These are phyloP conservation scores for Mycena latifolia DNA, from an alignment of 768 basidiomycete genomes.

Conservation along the genomic window DNA sequence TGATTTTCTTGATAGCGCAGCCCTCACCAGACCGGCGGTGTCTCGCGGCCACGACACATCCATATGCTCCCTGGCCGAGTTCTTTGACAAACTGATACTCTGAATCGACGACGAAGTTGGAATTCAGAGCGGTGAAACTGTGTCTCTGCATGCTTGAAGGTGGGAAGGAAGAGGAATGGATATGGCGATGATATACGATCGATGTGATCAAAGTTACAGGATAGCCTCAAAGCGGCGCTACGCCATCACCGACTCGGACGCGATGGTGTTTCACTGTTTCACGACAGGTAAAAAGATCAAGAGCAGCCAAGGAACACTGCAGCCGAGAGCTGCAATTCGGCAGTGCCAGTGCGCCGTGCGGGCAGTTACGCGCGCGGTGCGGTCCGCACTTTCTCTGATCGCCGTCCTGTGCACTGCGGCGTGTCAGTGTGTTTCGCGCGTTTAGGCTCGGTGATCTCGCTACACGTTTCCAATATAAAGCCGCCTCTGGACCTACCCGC, in stretches of 20 bases:
- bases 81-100: constrained; percentile 97
- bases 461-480: constrained; percentile 10
- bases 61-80: constrained; percentile 96
- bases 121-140: constrained; percentile 86
- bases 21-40: constrained; percentile 88
- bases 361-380: too few species aligned
- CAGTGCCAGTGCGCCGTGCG: too few species aligned
- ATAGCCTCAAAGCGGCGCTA: too few species aligned
- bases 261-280: too few species aligned
- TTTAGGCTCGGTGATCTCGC: constrained; percentile 1
- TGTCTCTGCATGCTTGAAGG: constrained; percentile 72
- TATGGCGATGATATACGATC: neutral
- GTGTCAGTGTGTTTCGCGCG: neutral
- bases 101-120: constrained; percentile 88
- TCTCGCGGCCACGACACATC: constrained; percentile 89
- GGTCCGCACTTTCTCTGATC: too few species aligned
- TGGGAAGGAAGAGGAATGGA: constrained; percentile 27
- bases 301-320: too few species aligned
- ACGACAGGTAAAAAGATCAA: too few species aligned
- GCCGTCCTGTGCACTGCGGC: too few species aligned
- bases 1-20: constrained; percentile 97
- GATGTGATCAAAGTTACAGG: too few species aligned
- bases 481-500: neutral
- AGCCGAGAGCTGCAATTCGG: too few species aligned
- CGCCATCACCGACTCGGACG: too few species aligned